These are phyloP conservation scores for Suaeda aralocaspica DNA, from an alignment of 148 eudicot species.

Conservation along the genomic window DNA sequence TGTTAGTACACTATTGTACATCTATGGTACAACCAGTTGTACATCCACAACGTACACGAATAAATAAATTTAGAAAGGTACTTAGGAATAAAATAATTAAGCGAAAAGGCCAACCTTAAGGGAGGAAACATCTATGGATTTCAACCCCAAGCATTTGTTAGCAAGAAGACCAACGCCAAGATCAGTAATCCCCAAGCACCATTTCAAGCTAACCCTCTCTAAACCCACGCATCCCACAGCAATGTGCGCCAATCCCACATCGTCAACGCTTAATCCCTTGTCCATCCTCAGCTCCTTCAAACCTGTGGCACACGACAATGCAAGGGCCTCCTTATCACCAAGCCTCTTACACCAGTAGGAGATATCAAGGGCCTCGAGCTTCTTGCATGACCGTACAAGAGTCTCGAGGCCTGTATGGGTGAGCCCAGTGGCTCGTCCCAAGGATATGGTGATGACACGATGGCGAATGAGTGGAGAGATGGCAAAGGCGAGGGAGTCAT, in stretches of 20 bases:
- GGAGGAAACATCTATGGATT: slow-evolving; percentile 58
- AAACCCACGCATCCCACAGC: slow-evolving; percentile 56
- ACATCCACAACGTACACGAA: no score
- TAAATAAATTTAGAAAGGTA: no score
- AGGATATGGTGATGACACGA: slow-evolving; percentile 9
- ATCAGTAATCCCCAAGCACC: slow-evolving; percentile 80
- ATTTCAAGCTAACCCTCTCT: slow-evolving; percentile 61
- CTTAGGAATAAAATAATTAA: not conserved
- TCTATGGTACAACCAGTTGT: no score
- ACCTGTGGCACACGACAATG: slow-evolving; percentile 39
- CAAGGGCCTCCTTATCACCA: slow-evolving; percentile 59
- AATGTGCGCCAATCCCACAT: slow-evolving; percentile 72
- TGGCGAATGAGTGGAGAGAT: slow-evolving; percentile 22
- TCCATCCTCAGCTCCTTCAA: slow-evolving; percentile 54
- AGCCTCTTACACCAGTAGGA: slow-evolving; percentile 47
- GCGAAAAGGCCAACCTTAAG: slow-evolving; percentile 36
- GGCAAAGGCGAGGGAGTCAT: slow-evolving; percentile 32
- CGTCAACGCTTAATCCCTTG: slow-evolving; percentile 53
- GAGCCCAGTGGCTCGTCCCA: slow-evolving; percentile 22
- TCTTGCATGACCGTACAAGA: slow-evolving; percentile 18
- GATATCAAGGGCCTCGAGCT: slow-evolving; percentile 36
- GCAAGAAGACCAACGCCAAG: slow-evolving; percentile 59
- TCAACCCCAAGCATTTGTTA: slow-evolving; percentile 49
- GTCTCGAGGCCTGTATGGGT: slow-evolving; percentile 20
- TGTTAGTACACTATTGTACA: no score